A percentile compares a stretch with the other conserved stretches of the same genome.
Conservation (phyloP, 345 rosid genomes). For the Pseudoturritis turrita region DNA sequence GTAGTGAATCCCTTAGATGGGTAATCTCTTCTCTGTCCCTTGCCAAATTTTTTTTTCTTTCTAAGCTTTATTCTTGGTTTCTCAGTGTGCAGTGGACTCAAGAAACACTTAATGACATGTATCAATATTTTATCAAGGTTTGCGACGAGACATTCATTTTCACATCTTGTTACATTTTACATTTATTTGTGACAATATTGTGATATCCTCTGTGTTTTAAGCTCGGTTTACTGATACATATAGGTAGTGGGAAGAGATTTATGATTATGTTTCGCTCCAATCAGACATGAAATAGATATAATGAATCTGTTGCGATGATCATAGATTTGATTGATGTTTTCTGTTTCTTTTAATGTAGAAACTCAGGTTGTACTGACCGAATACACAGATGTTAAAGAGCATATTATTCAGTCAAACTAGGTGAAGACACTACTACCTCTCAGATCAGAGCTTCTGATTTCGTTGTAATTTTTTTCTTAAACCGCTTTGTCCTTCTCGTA, state of each 20-base stretch:
- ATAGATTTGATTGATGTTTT: not conserved
- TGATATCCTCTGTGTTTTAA: not conserved
- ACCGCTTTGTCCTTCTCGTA: not conserved
- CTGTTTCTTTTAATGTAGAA: not conserved
- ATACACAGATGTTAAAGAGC: constrained; percentile 55
- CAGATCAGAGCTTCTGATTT: not conserved
- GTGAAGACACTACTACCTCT: constrained; percentile 22
- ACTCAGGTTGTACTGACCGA: constrained; percentile 78
- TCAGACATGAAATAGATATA: not conserved
- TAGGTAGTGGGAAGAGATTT: not conserved
- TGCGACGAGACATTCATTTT: constrained; percentile 2
- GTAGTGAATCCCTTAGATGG: constrained; percentile 77
- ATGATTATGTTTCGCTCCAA: not conserved
- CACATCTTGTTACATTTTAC: not conserved
- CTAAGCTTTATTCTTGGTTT: not conserved
- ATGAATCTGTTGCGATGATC: not conserved
- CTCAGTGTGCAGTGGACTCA: constrained; percentile 63
- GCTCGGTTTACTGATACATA: not conserved
- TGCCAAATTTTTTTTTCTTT: not conserved
- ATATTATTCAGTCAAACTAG: constrained; percentile 65
- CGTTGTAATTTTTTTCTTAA: not conserved
- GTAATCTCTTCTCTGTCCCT: constrained; percentile 32
- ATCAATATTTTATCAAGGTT: constrained; percentile 83
- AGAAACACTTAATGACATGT: constrained; percentile 63
- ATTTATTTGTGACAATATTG: not conserved